Evolutionary conservation across 805 yeast genomes (phyloP).

Genomic region (Lipomyces sp.): DNA sequence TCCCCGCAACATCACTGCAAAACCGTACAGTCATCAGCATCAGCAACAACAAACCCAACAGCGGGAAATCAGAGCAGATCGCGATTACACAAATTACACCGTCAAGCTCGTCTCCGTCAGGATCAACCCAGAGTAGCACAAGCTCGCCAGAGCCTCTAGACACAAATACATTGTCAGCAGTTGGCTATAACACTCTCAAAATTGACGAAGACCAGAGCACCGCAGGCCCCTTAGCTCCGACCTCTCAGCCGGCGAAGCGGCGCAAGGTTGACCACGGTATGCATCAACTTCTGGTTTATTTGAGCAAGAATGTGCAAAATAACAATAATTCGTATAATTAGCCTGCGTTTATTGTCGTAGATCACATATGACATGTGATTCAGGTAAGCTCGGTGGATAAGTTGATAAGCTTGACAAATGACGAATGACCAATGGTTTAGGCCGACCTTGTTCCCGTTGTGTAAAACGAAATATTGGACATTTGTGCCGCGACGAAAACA

Average conservation of each 20-base stretch:
- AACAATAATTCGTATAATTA: background rate
- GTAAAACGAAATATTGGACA: slow-evolving; percentile 86
- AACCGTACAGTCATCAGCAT: too few species aligned
- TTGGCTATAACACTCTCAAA: background rate
- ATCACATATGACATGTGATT: slow-evolving; percentile 93
- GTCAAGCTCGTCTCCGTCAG: slow-evolving; percentile 7
- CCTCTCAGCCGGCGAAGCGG: slow-evolving; percentile 17
- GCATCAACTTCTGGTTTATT: slow-evolving; percentile 1
- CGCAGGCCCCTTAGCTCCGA: background rate
- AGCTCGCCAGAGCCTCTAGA: slow-evolving; percentile 22
- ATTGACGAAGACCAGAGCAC: background rate
- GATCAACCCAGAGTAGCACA: slow-evolving; percentile 9
- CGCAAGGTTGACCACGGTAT: slow-evolving; percentile 34
- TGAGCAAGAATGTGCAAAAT: background rate
- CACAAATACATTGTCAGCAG: background rate
- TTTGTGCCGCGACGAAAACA: slow-evolving; percentile 71
- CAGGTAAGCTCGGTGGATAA: slow-evolving; percentile 44
- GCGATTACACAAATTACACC: slow-evolving; percentile 5
- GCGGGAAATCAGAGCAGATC: slow-evolving; percentile 1
- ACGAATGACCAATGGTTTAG: slow-evolving; percentile 42
- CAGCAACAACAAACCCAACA: background rate
- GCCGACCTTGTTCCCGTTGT: slow-evolving; percentile 78
- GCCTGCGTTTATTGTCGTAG: slow-evolving; percentile 93
- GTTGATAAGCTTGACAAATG: background rate
- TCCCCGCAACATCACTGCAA: background rate